phyloP scores from a whole-genome alignment of 768 basidiomycete species.

The Thelephora aurantiotincta region DNA sequence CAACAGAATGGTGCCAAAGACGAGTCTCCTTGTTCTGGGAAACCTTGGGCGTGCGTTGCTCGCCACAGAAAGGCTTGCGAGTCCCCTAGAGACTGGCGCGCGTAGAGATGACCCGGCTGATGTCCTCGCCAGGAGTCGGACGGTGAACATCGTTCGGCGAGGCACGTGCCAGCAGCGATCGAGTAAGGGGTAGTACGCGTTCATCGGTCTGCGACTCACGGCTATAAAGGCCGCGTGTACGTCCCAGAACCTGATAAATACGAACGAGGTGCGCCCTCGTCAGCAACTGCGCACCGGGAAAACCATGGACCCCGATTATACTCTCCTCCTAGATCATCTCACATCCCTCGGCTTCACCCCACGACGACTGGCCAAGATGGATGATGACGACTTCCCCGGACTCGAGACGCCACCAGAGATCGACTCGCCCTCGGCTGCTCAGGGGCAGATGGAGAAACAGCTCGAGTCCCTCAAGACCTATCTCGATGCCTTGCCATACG shows the following conservation, averaged over 20 bases:
- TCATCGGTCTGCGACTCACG: background rate
- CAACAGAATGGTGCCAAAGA: constrained; percentile 11
- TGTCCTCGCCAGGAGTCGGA: too few relatives aligned
- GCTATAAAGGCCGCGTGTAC: background rate
- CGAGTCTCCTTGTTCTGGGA: too few relatives aligned
- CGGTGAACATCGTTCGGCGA: too few relatives aligned
- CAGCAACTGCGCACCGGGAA: too few relatives aligned
- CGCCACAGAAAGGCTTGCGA: background rate
- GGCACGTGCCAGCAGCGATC: too few relatives aligned
- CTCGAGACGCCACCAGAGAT: constrained; percentile 27
- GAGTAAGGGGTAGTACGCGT: background rate
- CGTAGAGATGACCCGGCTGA: too few relatives aligned
- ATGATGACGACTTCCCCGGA: constrained; percentile 42
- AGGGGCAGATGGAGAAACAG: constrained; percentile 37
- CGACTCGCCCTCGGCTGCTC: constrained; percentile 13
- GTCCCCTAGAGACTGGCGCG: too few relatives aligned
- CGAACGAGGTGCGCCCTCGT: too few relatives aligned
- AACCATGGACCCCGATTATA: background rate
- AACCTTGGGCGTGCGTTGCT: background rate
- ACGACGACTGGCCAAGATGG: constrained; percentile 24
- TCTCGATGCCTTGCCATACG: constrained; percentile 55
- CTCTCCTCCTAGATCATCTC: constrained; percentile 9
- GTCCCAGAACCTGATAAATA: background rate
- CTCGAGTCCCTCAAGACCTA: constrained; percentile 48
- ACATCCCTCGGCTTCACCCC: constrained; percentile 5